Percentiles rank a stretch among this genome's conserved stretches.
Evolutionary conservation across 805 yeast genomes (phyloP).

Genomic region (Kuraishia capsulata): DNA sequence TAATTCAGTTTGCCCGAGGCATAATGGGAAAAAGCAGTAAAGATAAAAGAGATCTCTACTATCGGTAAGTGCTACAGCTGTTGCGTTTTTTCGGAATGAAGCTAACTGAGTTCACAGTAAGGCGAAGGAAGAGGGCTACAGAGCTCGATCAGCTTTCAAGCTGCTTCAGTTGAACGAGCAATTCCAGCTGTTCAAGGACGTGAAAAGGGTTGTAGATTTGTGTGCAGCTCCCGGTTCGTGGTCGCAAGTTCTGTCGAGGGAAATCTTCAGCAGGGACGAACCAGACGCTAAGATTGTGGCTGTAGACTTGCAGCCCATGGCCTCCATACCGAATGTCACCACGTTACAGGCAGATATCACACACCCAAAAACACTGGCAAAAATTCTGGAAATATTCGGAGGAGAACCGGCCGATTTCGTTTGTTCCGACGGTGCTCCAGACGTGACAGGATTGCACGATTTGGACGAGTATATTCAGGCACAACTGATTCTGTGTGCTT

Average conservation of each 20-base stretch:
- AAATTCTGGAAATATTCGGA: constrained; percentile 72
- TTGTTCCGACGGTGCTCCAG: constrained; percentile 98
- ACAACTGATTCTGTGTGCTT: constrained; percentile 82
- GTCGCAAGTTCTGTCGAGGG: constrained; percentile 87
- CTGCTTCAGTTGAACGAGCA: constrained; percentile 85
- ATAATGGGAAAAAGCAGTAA: constrained; percentile 97
- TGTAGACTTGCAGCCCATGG: constrained; percentile 95
- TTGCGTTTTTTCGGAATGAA: too few species aligned
- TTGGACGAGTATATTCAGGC: constrained; percentile 96
- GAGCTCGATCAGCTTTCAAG: constrained; percentile 96
- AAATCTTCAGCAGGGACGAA: constrained; percentile 28
- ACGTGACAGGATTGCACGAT: constrained; percentile 95
- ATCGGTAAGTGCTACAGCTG: constrained; percentile 26
- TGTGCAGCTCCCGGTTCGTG: constrained; percentile 99
- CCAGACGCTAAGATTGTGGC: constrained; percentile 62
- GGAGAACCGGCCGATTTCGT: constrained; percentile 94
- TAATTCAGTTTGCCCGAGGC: too few species aligned
- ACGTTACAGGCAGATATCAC: constrained; percentile 95
- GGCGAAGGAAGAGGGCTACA: constrained; percentile 97
- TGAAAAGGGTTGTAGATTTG: constrained; percentile 82
- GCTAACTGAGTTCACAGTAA: constrained; percentile 43
- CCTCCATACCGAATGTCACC: constrained; percentile 87
- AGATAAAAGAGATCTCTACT: constrained; percentile 88
- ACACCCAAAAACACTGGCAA: constrained; percentile 79
- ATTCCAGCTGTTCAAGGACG: constrained; percentile 68